Evolutionary conservation across 2,329 filamentous ascomycete species (phyloP).

Genomic region (Drechslerella stenobrocha): DNA sequence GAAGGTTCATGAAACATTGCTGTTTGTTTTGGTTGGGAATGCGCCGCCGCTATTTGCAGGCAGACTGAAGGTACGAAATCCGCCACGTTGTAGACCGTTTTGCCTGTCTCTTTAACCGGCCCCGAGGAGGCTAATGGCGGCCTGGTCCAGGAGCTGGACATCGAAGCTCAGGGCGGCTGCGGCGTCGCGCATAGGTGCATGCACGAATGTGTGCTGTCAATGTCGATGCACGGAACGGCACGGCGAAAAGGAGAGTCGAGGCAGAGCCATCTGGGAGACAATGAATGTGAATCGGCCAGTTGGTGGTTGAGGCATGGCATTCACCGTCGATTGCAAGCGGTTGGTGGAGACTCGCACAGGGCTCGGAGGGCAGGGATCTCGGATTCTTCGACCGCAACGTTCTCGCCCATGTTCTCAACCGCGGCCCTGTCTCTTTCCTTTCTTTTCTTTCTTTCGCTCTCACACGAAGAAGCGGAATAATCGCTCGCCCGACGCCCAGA

Average conservation of each 20-base stretch:
- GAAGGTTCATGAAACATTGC: constrained; percentile 34
- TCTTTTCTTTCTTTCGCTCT: no score
- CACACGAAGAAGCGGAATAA: constrained; percentile 15
- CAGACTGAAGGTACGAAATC: constrained; percentile 20
- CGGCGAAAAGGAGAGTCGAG: background rate
- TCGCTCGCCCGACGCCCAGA: constrained; percentile 12
- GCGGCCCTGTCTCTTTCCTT: constrained; percentile 22
- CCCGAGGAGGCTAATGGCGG: constrained; percentile 31
- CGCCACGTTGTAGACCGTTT: constrained; percentile 49
- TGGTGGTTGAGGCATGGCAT: background rate
- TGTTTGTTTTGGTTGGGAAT: constrained; percentile 43
- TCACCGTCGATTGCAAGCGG: constrained; percentile 28
- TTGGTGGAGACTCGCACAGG: constrained; percentile 26
- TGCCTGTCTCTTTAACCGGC: constrained; percentile 30
- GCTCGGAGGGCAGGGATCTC: constrained; percentile 20
- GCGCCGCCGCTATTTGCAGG: constrained; percentile 24
- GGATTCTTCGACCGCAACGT: constrained; percentile 29
- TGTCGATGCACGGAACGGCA: constrained; percentile 1
- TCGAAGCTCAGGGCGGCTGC: background rate
- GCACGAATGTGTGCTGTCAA: background rate
- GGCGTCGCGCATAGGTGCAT: constrained; percentile 10
- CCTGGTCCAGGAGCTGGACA: background rate
- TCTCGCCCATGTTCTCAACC: constrained; percentile 30
- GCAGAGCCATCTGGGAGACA: background rate
- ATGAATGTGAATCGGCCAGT: background rate